Base-by-base conservation (phyloP, 306 rosid genomes). In the Betula pendula region DNA sequence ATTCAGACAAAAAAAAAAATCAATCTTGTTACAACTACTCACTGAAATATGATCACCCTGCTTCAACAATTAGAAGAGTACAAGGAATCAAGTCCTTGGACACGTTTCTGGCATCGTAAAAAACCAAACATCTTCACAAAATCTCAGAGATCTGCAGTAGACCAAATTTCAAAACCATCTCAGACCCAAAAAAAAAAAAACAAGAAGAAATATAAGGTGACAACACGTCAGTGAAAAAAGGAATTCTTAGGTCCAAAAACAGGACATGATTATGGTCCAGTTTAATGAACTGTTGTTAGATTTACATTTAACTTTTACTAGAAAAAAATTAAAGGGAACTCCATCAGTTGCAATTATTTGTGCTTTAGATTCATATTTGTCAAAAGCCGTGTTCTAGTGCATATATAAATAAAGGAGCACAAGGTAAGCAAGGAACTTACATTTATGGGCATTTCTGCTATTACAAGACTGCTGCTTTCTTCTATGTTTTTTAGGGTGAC, bases 391-490 rank as follows among this genome's bases (percentile, higher is more conserved):
- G 16, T 71, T 49, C 19, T 70, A 68, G 70, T 24, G 40, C 63
- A 56, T n/a, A n/a, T n/a, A n/a, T 60, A 38, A 19, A 6, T 19
- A 38, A 11, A 16, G 5, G 15, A 58, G 71, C 35, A 74, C n/a
- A 72, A 50, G 60, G 44, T 49, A 79, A 73, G 67, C 7, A 76
- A 58, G 6, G 56, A 74, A 84, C 91, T 87, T 84, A 92, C 99
- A 81, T 85, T 85, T 85, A 96, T 89, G 69, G 97, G 98, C 98
- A 96, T 92, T 88, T 96, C 97, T 77, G 87, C 94, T 83, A 96
- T 87, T 83, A 91, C 80, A 74, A 89, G 86, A 77, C 79, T 74
- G 82, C 87, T 89, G 82, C 89, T 88, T 83, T 92, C 99, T 89
- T 92, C 99, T 17, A 91, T 69, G 86, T 79, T 84, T 79, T 87